Percentiles rank a stretch among this genome's conserved stretches.
Evolutionary conservation across 768 basidiomycete species (phyloP).

Genomic region (Cyathus striatus): DNA sequence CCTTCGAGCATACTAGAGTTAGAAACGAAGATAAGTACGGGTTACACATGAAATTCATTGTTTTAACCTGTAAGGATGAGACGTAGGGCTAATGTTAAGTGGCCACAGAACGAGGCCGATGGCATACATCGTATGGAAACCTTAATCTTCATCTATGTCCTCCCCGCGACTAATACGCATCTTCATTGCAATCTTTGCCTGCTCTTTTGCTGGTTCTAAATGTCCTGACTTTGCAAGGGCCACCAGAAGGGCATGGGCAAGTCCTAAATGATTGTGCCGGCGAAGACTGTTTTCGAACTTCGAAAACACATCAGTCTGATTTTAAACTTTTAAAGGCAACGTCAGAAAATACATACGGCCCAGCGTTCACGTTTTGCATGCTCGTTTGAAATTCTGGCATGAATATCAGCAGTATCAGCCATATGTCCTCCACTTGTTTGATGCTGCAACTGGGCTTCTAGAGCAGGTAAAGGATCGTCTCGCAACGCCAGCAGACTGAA

Average conservation of each 20-base stretch:
- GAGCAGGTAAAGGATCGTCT: constrained; percentile 69
- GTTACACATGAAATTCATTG: too few relatives aligned
- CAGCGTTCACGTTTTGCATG: constrained; percentile 74
- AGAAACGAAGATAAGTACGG: too few relatives aligned
- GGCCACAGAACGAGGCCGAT: neutral
- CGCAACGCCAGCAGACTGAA: constrained; percentile 90
- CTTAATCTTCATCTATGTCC: constrained; percentile 44
- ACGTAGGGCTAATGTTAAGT: neutral
- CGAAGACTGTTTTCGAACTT: constrained; percentile 90
- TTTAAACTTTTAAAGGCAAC: constrained; percentile 6
- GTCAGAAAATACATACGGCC: constrained; percentile 54
- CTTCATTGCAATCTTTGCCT: constrained; percentile 39
- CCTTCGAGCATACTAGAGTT: too few relatives aligned
- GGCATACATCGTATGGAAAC: neutral
- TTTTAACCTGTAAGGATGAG: too few relatives aligned
- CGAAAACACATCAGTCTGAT: constrained; percentile 9
- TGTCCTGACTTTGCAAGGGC: constrained; percentile 69
- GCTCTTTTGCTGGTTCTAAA: constrained; percentile 46
- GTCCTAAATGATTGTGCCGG: constrained; percentile 81
- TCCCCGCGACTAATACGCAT: constrained; percentile 41
- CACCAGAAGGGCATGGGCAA: constrained; percentile 68
- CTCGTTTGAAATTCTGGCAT: constrained; percentile 58
- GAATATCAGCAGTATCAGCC: constrained; percentile 44
- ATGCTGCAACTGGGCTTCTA: constrained; percentile 54
- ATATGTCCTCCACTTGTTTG: constrained; percentile 37